A percentile compares a stretch with the other conserved stretches of the same genome.
Conservation (phyloP, 2,329 filamentous ascomycete genomes). For the Chaetomium strumarium region DNA sequence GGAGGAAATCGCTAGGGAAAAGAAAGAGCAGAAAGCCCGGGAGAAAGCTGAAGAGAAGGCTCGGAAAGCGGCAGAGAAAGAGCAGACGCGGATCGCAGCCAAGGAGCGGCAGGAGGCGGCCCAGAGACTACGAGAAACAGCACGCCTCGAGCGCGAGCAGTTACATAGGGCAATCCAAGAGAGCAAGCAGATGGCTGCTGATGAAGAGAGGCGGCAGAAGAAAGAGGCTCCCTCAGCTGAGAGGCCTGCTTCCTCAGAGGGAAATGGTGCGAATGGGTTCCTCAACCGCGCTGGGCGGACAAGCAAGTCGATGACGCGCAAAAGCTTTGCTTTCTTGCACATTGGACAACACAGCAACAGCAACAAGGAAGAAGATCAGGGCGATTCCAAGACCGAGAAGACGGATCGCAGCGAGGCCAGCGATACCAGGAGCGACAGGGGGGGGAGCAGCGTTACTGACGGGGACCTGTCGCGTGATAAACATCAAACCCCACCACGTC, state of each 20-base stretch:
- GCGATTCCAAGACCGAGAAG: conserved; percentile 25
- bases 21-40: conserved; percentile 59
- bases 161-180: conserved; percentile 58
- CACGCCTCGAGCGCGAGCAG: conserved; percentile 55
- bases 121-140: conserved; percentile 32
- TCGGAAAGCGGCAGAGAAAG: conserved; percentile 40
- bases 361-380: conserved; percentile 26
- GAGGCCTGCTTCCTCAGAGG: conserved; percentile 31
- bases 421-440: conserved; percentile 28
- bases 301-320: conserved; percentile 73
- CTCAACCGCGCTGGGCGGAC: conserved; percentile 63
- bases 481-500: background rate
- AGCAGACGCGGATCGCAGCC: conserved; percentile 32
- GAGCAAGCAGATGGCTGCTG: conserved; percentile 57
- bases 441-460: conserved; percentile 1
- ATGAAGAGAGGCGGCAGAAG: conserved; percentile 41
- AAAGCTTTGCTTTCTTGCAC: conserved; percentile 63
- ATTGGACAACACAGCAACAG: conserved; percentile 41
- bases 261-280: conserved; percentile 29
- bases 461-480: background rate
- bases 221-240: conserved; percentile 35
- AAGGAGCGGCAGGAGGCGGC: conserved; percentile 36
- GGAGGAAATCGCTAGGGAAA: conserved; percentile 59
- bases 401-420: conserved; percentile 42
- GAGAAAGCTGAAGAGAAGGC: conserved; percentile 48